Conservation (phyloP, 371 early-diverging fungal species). For the Mortierella sp. region DNA sequence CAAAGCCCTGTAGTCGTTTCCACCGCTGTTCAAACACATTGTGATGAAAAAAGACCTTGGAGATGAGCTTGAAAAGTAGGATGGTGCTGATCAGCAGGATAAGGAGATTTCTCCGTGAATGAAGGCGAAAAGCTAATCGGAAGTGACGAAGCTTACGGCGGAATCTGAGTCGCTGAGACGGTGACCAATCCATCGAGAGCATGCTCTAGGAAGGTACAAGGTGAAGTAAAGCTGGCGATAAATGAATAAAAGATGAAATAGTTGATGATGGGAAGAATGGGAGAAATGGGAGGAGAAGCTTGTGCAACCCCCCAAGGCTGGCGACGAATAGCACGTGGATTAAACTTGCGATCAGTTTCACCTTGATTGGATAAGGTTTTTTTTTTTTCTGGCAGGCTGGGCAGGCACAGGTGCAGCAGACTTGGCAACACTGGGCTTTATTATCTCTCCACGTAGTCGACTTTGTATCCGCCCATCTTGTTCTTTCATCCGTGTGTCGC, state of each 20-base stretch:
- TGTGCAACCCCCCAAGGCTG: too few relatives aligned
- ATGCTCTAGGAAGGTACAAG: not conserved
- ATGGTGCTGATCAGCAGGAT: constrained; percentile 21
- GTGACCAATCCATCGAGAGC: constrained; percentile 34
- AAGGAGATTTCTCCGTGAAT: constrained; percentile 23
- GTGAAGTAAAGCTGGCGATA: not conserved
- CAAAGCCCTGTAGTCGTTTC: constrained; percentile 18
- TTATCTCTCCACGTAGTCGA: not conserved
- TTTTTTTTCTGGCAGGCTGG: too few relatives aligned
- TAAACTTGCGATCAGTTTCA: not conserved
- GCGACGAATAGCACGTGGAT: not conserved
- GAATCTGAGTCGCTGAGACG: constrained; percentile 15
- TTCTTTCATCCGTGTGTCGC: not conserved
- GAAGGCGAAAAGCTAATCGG: constrained; percentile 10
- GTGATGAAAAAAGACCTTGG: constrained; percentile 9
- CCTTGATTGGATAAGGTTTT: not conserved
- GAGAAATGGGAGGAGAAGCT: not conserved
- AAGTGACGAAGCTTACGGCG: constrained; percentile 14
- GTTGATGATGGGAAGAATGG: not conserved
- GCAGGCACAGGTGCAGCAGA: not conserved
- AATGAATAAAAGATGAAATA: not conserved
- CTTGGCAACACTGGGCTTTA: not conserved
- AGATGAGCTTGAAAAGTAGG: constrained; percentile 22
- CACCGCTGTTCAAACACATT: constrained; percentile 30
- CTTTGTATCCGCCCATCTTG: not conserved